Base-by-base conservation (phyloP, 2,329 filamentous ascomycete genomes). In the Torrubiella hemipterigena region DNA sequence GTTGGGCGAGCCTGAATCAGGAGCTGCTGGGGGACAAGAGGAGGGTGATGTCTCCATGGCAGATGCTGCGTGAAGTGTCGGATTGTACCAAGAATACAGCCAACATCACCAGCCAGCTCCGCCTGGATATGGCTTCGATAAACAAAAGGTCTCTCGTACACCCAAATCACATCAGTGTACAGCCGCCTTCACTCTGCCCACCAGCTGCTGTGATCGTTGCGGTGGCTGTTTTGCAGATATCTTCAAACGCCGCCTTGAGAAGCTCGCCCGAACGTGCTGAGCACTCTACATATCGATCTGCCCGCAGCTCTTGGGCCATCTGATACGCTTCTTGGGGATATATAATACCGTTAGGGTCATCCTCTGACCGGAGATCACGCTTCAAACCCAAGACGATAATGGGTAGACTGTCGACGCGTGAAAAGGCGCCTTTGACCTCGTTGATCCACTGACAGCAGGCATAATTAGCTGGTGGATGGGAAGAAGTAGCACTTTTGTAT, bases 261-360 rank as follows among this genome's bases (percentile, higher is more conserved):
- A 77, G 57, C 52, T 75, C 70, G 12, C 73, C 73, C 4, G 69
- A 74, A 29, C 66, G 53, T 6, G 73, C 70, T 2, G 71, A 76
- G 51, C 73, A 78, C 43, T 78, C 73, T 47, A 76, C 65, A 42
- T 77, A 78, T 39, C 67, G 68, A 49, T 78, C 73, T 28, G 63
- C 70, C 31, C 73, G 56, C 59, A 77, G 61, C 40, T 65, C 61
- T 43, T 76, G 70, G 15, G 73, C 64, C 30, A 65, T 48, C 17
- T 59, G 59, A 43, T 73, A 71, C 2, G 61, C 73, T 49, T 77
- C 73, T 38, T 77, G 66, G 9, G 73, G 73, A 38, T 72, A 69
- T 31, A 77, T 70, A 40, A 69, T 64, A 18, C 70, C 70, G 36
- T 73, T 72, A 3, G 69, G 69, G 42, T 77, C 71, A 10, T 57